These are phyloP conservation scores for Cladorrhinum samala DNA, from an alignment of 495 filamentous ascomycete species.

Conservation along the genomic window DNA sequence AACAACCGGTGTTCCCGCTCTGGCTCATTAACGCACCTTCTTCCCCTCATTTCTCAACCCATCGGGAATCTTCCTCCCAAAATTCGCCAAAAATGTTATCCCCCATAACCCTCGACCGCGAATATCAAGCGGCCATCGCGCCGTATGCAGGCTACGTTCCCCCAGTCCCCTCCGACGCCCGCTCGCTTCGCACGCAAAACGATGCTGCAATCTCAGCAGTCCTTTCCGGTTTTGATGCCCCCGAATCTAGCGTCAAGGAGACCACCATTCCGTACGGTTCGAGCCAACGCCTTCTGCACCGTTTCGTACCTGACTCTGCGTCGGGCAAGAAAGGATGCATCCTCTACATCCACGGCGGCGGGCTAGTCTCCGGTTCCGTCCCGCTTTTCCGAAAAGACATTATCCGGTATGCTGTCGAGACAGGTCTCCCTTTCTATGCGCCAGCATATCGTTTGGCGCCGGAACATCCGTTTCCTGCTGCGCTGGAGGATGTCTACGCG, in stretches of 20 bases:
- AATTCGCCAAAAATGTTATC: not conserved
- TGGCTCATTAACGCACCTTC: not conserved
- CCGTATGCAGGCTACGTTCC: not conserved
- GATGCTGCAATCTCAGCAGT: not conserved
- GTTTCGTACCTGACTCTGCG: not conserved
- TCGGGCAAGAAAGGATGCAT: constrained; percentile 4
- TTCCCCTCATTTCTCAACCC: not conserved
- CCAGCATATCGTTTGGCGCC: constrained; percentile 39
- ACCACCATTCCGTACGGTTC: constrained; percentile 17
- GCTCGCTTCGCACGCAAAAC: not conserved
- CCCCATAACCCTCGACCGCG: not conserved
- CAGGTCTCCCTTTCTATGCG: constrained; percentile 25
- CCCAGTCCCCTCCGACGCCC: not conserved
- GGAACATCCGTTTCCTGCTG: constrained; percentile 29
- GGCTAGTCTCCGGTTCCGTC: constrained; percentile 29
- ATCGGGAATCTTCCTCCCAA: constrained; percentile 26
- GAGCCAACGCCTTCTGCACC: not conserved
- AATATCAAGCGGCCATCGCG: not conserved
- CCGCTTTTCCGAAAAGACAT: constrained; percentile 13
- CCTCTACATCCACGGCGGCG: constrained; percentile 37
- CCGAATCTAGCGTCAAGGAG: constrained; percentile 10
- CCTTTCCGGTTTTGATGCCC: not conserved
- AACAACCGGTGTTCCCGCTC: not conserved
- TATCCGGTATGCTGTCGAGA: constrained; percentile 16
- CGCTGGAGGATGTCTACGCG: constrained; percentile 31